Evolutionary conservation across 441 rosid genomes (phyloP).

Genomic region (Bruguiera hainesii): DNA sequence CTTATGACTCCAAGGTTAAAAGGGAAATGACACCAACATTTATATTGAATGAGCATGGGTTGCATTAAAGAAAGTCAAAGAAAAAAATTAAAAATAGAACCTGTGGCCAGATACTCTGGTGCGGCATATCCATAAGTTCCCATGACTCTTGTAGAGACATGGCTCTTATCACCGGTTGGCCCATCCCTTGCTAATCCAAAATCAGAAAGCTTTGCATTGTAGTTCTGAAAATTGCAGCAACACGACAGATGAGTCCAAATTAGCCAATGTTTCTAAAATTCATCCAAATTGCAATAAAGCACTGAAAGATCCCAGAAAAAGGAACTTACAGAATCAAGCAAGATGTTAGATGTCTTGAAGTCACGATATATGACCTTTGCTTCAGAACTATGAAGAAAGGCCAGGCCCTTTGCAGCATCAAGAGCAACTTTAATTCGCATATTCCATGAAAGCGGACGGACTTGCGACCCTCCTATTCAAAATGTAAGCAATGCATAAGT

Average conservation of each 20-base stretch:
- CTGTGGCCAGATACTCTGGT: slow-evolving; percentile 75
- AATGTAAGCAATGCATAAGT: not conserved
- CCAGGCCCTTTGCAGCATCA: slow-evolving; percentile 81
- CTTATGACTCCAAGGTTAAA: not conserved
- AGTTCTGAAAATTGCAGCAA: slow-evolving; percentile 40
- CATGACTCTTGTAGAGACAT: slow-evolving; percentile 79
- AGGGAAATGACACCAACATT: too few species aligned
- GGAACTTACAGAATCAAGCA: slow-evolving; percentile 64
- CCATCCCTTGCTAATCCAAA: slow-evolving; percentile 88
- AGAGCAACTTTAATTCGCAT: slow-evolving; percentile 70
- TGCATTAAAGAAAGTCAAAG: too few species aligned
- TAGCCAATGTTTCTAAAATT: not conserved
- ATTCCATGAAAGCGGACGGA: slow-evolving; percentile 73
- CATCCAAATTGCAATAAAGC: not conserved
- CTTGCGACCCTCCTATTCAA: slow-evolving; percentile 59
- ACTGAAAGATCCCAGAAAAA: not conserved
- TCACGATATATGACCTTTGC: slow-evolving; percentile 72
- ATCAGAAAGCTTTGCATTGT: slow-evolving; percentile 87
- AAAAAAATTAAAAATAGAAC: slow-evolving; percentile 24
- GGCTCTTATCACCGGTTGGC: slow-evolving; percentile 71
- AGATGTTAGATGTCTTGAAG: slow-evolving; percentile 72
- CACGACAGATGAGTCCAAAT: not conserved
- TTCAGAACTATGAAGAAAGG: slow-evolving; percentile 67
- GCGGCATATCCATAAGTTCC: slow-evolving; percentile 85
- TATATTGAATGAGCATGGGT: too few species aligned